Evolutionary conservation across 192 early-diverging fungal species (phyloP), one percentile per base, ranked within the genome.

Genomic region (Gamsiella multidivaricata): DNA sequence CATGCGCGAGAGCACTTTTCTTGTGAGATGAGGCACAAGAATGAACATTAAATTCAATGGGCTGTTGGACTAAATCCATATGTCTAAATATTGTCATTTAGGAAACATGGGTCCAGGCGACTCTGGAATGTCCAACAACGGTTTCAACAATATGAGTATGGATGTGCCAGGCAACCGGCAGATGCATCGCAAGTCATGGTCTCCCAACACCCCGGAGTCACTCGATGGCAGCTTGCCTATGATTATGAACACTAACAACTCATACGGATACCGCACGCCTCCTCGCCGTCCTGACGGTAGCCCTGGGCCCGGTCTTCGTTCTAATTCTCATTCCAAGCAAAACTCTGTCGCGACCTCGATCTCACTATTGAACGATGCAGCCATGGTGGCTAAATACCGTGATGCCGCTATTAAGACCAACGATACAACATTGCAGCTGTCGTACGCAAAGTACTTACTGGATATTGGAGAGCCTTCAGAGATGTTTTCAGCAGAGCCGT

Each of bases 361-460:
- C 6, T 76, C 73, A 8, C 52, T 76, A 0, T 42, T 76, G 22
- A 76, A 45, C 9, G 65, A 76, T 32, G 29, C 55, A n/a, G 39
- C 73, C 3, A 33, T 68, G 11, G 52, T 76, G 0, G 73, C 59
- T 53, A 91, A 86, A 68, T 94, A 92, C 59, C 87, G 93, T 3
- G 88, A 93, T 45, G 89, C 89, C 55, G 93, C 92, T 7, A 88
- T 85, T 65, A 92, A 90, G 67, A 91, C 92, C 39, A 89, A 90
- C 63, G 90, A 94, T 61, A 81, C 86, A 20, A 81, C 83, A 12
- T 83, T 90, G 28, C 92, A 95, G 82, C 60, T 92, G 37, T 89
- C 89, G 36, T 95, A 90, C 80, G 90, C 90, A 31, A 88, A 90
- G 73, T 95, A 91, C 70, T 79, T 95, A 54, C 70, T 95, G 25